Conservation (phyloP, 1,284 basidiomycete genomes). For the Thelephora terrestris region DNA sequence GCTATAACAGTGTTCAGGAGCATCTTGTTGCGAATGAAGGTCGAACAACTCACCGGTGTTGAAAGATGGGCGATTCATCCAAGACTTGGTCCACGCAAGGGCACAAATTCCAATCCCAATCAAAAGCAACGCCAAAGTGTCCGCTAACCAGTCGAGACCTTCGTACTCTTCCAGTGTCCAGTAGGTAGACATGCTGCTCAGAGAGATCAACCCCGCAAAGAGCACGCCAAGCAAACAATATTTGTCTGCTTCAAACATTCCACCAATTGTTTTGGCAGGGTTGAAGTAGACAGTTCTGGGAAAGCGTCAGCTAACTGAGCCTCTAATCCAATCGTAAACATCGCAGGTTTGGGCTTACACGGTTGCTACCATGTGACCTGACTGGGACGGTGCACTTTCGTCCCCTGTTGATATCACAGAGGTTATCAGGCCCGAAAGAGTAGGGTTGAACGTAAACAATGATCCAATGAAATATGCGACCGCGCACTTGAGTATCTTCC, state of each 20-base stretch:
- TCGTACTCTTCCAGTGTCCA: conserved; percentile 64
- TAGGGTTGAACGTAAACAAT: conserved; percentile 85
- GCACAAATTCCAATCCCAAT: conserved; percentile 75
- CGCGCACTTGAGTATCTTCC: conserved; percentile 83
- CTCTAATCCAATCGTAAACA: not conserved
- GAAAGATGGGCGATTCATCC: conserved; percentile 84
- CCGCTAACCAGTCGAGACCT: conserved; percentile 61
- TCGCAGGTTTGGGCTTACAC: conserved; percentile 23
- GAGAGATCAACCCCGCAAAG: conserved; percentile 65
- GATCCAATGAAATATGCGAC: conserved; percentile 87
- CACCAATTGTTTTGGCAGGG: conserved; percentile 80
- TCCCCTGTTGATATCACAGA: conserved; percentile 61
- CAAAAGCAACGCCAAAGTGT: conserved; percentile 65
- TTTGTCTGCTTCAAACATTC: conserved; percentile 83
- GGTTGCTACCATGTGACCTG: conserved; percentile 87
- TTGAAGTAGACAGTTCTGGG: conserved; percentile 70
- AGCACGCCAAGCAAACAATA: conserved; percentile 67
- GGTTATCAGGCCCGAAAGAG: conserved; percentile 52
- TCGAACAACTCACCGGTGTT: conserved; percentile 60
- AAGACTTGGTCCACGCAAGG: conserved; percentile 83
- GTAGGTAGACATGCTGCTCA: conserved; percentile 69
- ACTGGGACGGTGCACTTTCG: conserved; percentile 48
- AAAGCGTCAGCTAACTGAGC: conserved; percentile 2
- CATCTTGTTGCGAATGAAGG: not conserved
- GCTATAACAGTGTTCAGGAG: conserved; percentile 31